phyloP scores from a whole-genome alignment of 2,329 filamentous ascomycete genomes.

The Aureobasidium sp. region DNA sequence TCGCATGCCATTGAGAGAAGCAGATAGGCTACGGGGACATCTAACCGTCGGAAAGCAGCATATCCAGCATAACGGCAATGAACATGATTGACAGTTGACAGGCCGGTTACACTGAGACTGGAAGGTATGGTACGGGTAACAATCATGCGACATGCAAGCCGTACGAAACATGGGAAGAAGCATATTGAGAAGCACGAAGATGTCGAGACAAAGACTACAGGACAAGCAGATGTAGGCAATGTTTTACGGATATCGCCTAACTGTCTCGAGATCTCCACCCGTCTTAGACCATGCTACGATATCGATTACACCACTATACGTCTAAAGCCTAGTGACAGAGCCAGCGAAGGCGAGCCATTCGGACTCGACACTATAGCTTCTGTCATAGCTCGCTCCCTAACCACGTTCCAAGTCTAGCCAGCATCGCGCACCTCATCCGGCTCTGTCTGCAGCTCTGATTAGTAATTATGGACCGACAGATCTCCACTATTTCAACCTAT shows the following conservation, averaged over 20 bases:
- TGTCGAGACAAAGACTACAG: not conserved
- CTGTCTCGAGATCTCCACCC: not conserved
- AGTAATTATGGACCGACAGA: no score
- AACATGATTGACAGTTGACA: constrained; percentile 6
- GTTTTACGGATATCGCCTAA: not conserved
- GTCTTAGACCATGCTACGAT: no score
- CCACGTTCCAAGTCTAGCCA: no score
- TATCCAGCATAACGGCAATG: not conserved
- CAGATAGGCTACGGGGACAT: not conserved
- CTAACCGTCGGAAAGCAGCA: not conserved
- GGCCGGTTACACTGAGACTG: not conserved
- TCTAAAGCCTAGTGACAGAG: no score
- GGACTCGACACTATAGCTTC: no score
- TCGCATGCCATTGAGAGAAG: not conserved
- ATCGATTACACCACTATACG: no score
- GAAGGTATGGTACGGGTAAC: not conserved
- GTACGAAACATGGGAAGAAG: not conserved
- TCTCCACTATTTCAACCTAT: no score
- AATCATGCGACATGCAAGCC: not conserved
- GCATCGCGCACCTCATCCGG: no score
- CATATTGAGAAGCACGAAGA: not conserved
- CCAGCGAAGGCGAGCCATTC: no score
- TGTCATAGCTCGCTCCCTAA: no score
- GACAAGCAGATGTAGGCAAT: not conserved
- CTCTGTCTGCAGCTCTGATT: no score